Base-by-base conservation (phyloP, 306 rosid genomes). In the Lablab purpureus region DNA sequence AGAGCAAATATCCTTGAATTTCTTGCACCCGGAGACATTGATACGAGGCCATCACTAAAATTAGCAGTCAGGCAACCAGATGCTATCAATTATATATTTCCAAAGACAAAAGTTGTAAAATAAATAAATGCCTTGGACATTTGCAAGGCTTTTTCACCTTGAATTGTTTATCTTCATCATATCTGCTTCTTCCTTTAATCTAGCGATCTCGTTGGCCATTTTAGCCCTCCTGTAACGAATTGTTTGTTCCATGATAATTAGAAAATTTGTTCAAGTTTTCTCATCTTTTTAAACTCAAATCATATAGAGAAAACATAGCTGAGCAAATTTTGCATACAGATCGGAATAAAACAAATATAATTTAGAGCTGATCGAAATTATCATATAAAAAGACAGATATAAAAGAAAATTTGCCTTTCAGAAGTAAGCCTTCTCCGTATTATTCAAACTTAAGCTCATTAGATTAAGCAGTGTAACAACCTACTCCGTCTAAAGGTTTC, bases 1-100 rank as follows among this genome's bases (percentile, higher is more conserved):
- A 96, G 97, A 18, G 97, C 97, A 87, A 71, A 90, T 74, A 95
- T 88, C 82, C 99, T 88, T 41, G 98, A 96, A 73, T 86, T 96
- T 89, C 98, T 91, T 37, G 97, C 99, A 63, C 94, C 96, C 1
- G 99, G 99, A 76, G 99, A 96, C 94, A 96, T 85, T 79, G 89
- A 69, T 19, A 74, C 74, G 15, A 83, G 59, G 64, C 77, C 86
- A 73, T 80, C 89, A 68, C 98, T 91, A 52, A 34, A 68, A 85
- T 69, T 36, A 15, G 59, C 69, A 17, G 70, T 51, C 74, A 77
- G 49, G n/a, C 41, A 77, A 46, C 25, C 25, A 15, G 71, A 54
- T 11, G 4, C 19, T n/a, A 55, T 80, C 56, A 78, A 30, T 66
- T 76, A 65, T 4, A 45, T 11, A 52, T 75, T 78, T 66, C 68